phyloP scores from a whole-genome alignment of 2,329 filamentous ascomycete species.

The Dothidotthia symphoricarpi region DNA sequence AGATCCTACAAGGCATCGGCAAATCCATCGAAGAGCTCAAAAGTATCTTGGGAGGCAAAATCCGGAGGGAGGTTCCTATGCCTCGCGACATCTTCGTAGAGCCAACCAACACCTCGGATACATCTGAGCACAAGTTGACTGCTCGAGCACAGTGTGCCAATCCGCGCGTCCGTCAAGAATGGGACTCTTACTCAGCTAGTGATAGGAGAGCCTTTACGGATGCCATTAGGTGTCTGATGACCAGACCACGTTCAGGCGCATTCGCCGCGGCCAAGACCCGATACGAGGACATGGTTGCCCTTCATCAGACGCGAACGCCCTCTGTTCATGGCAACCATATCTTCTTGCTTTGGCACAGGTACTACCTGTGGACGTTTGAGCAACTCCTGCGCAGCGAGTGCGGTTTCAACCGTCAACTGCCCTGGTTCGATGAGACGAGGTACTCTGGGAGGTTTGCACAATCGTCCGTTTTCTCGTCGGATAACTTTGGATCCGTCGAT shows the following conservation, averaged over 20 bases:
- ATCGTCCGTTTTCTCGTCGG: slow-evolving; percentile 31
- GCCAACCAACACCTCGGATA: too few species aligned
- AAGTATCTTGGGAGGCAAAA: too few species aligned
- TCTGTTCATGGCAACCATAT: slow-evolving; percentile 37
- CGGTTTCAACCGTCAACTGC: slow-evolving; percentile 42
- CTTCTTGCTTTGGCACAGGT: slow-evolving; percentile 48
- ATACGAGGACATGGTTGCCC: slow-evolving; percentile 37
- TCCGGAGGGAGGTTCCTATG: too few species aligned
- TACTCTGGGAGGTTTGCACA: slow-evolving; percentile 31
- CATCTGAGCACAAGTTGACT: too few species aligned
- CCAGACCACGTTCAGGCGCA: slow-evolving; percentile 20
- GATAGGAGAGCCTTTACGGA: slow-evolving; percentile 28
- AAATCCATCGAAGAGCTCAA: too few species aligned
- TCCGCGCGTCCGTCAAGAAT: slow-evolving; percentile 32
- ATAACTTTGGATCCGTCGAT: slow-evolving; percentile 29
- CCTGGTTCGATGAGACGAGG: slow-evolving; percentile 41
- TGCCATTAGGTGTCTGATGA: slow-evolving; percentile 32
- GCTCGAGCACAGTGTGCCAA: slow-evolving; percentile 19
- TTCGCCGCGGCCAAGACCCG: slow-evolving; percentile 28
- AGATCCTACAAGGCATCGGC: too few species aligned
- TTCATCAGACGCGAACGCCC: slow-evolving; percentile 35
- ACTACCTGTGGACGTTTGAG: slow-evolving; percentile 46
- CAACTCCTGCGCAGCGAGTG: slow-evolving; percentile 45
- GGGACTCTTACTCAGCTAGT: slow-evolving; percentile 27
- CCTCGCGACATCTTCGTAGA: too few species aligned